These are phyloP conservation scores for Carallia brachiata DNA, from an alignment of 345 rosid species.

Conservation along the genomic window DNA sequence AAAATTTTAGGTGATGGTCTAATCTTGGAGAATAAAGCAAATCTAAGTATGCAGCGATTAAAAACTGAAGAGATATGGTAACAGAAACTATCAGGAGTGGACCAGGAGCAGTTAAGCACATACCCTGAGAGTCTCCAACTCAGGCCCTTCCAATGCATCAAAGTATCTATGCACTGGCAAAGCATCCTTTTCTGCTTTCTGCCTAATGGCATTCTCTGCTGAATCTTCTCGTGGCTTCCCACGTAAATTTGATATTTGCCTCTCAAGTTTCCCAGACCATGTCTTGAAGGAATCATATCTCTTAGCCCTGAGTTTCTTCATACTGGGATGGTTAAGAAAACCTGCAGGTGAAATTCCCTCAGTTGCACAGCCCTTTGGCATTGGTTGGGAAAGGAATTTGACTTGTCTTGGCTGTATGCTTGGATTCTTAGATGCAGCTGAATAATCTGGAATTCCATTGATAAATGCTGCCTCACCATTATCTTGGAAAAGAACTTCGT, in stretches of 20 bases:
- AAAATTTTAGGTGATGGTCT: too few relatives aligned
- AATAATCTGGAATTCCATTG: slow-evolving; percentile 22
- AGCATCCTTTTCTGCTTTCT: slow-evolving; percentile 39
- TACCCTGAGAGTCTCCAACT: slow-evolving; percentile 80
- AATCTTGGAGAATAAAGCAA: too few relatives aligned
- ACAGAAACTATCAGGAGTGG: too few relatives aligned
- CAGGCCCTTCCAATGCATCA: slow-evolving; percentile 89
- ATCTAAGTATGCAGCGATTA: too few relatives aligned
- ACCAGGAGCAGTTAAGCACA: not conserved
- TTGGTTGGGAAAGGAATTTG: slow-evolving; percentile 60
- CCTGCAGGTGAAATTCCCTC: slow-evolving; percentile 16
- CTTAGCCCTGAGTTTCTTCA: slow-evolving; percentile 43
- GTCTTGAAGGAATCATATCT: slow-evolving; percentile 84
- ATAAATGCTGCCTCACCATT: slow-evolving; percentile 1
- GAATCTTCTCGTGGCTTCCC: slow-evolving; percentile 43
- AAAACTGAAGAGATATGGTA: too few relatives aligned
- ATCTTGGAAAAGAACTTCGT: slow-evolving; percentile 24
- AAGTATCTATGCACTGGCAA: slow-evolving; percentile 75
- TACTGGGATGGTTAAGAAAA: slow-evolving; percentile 32
- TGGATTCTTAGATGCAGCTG: slow-evolving; percentile 21
- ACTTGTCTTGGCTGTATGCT: slow-evolving; percentile 23
- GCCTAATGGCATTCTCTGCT: slow-evolving; percentile 22
- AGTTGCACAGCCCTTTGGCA: slow-evolving; percentile 41
- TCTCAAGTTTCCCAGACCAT: slow-evolving; percentile 82
- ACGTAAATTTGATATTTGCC: slow-evolving; percentile 60